phyloP scores from a whole-genome alignment of 2,329 filamentous ascomycete genomes.

The Xylariaceae sp. region DNA sequence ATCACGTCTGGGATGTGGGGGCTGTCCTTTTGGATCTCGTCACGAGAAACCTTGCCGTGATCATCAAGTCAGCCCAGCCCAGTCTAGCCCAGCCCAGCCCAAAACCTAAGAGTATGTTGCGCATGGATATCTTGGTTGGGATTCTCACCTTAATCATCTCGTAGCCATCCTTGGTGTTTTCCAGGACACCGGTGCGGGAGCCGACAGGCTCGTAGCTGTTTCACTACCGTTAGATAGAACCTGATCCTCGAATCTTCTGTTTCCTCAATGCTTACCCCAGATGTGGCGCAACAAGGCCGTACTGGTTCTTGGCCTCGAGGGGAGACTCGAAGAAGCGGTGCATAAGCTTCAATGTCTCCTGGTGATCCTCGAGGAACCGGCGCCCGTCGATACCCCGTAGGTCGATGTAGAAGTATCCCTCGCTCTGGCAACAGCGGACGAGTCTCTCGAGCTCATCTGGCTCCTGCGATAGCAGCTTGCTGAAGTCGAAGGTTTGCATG shows the following conservation, averaged over 20 bases:
- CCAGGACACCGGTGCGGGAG: constrained; percentile 42
- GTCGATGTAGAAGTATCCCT: constrained; percentile 53
- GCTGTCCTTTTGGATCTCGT: constrained; percentile 44
- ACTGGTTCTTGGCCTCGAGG: constrained; percentile 51
- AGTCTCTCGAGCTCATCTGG: constrained; percentile 48
- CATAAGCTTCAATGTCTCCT: constrained; percentile 50
- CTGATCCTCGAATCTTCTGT: not conserved
- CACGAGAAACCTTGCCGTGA: constrained; percentile 35
- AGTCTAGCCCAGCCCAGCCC: not conserved
- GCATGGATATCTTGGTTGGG: not conserved
- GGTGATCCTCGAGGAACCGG: constrained; percentile 46
- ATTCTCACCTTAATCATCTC: constrained; percentile 45
- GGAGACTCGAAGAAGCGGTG: constrained; percentile 49
- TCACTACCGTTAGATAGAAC: constrained; percentile 2
- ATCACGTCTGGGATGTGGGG: constrained; percentile 42
- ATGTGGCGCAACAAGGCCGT: constrained; percentile 48
- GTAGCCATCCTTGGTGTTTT: constrained; percentile 46
- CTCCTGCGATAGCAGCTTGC: constrained; percentile 47
- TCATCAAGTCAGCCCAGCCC: not conserved
- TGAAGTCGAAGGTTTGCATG: constrained; percentile 49
- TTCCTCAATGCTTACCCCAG: constrained; percentile 38
- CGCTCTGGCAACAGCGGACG: constrained; percentile 42
- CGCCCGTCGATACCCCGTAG: constrained; percentile 48
- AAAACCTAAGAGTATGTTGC: not conserved
- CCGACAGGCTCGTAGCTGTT: constrained; percentile 45